Base-by-base conservation (phyloP, 805 yeast genomes). In the Sugiyamaella lignohabitans region DNA sequence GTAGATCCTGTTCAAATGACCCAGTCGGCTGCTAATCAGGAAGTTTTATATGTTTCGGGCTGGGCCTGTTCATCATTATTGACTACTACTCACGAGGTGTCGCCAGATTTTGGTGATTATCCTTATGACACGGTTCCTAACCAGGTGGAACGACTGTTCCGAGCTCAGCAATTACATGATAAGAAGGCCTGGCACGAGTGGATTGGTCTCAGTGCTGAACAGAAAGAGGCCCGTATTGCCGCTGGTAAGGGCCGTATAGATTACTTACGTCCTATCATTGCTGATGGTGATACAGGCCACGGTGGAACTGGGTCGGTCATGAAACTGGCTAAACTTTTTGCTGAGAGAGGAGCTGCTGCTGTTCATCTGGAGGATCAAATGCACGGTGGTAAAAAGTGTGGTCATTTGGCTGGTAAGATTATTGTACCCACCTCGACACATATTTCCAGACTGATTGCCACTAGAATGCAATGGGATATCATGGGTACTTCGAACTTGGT, bases 51-150 rank as follows among this genome's bases (percentile, higher is more conserved):
- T 58, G 73, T 76, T 29, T 74, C 80, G 24, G 84, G 84, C 1
- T 80, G 80, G 79, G 85, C 80, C 1, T 75, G 75, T 41, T 76
- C 80, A 1, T 68, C 78, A 19, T 71, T 75, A 1, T 57, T 79
- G 50, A 78, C 81, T 5, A 71, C 81, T 2, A 79, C 83, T 2
- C 74, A 78, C 56, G 84, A 80, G 53, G 81, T 78, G 2, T 72
- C 79, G 1, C 82, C 84, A 1, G 85, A 80, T 57, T 76, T 78
- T 59, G 85, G 84, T 18, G 85, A 80, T 58, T 80, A 80, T 56
- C 84, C 85, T 0, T 79, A 79, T 55, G 79, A 79, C 53, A 80
- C 85, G 0, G 82, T 80, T 1, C 85, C 85, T n/a, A 76, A 76
- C 54, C 80, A 78, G 56, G 83, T 78, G 4, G 79, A 77, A 47